phyloP scores from a whole-genome alignment of 2,329 filamentous ascomycete genomes.

The Aspergillus pseudonomiae region DNA sequence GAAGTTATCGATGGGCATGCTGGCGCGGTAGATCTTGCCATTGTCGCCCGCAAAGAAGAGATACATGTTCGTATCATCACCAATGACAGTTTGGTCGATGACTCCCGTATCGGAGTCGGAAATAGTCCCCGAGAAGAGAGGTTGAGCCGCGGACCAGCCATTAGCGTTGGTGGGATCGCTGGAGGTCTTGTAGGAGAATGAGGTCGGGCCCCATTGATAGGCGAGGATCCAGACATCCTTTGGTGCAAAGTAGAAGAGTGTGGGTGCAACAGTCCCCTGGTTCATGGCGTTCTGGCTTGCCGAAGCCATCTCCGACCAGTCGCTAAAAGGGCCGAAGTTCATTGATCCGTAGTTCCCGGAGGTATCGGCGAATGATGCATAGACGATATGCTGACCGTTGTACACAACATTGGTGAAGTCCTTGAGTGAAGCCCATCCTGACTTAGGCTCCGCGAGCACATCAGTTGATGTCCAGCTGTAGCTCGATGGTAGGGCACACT shows the following conservation, averaged over 20 bases:
- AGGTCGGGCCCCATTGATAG: constrained; percentile 64
- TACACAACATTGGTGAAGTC: constrained; percentile 62
- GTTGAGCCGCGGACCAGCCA: constrained; percentile 57
- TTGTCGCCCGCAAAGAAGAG: constrained; percentile 71
- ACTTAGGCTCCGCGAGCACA: constrained; percentile 55
- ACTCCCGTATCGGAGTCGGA: constrained; percentile 53
- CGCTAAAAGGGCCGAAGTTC: constrained; percentile 58
- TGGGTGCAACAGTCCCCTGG: constrained; percentile 57
- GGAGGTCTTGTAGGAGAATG: constrained; percentile 65
- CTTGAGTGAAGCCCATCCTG: constrained; percentile 62
- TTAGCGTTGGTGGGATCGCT: constrained; percentile 60
- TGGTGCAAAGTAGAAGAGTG: constrained; percentile 64
- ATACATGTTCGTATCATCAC: constrained; percentile 64
- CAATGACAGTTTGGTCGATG: constrained; percentile 68
- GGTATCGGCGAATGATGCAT: constrained; percentile 54
- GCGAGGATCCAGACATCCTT: constrained; percentile 66
- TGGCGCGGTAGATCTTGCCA: constrained; percentile 66
- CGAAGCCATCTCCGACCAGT: constrained; percentile 56
- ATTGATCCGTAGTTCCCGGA: constrained; percentile 59
- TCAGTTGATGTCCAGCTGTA: constrained; percentile 62
- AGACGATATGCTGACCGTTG: constrained; percentile 64
- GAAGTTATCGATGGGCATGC: constrained; percentile 66
- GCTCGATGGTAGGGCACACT: constrained; percentile 57
- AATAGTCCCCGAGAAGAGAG: constrained; percentile 62
- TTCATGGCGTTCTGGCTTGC: constrained; percentile 58